Conservation (phyloP, 2,329 filamentous ascomycete genomes). For the Myriosclerotinia curreyana region DNA sequence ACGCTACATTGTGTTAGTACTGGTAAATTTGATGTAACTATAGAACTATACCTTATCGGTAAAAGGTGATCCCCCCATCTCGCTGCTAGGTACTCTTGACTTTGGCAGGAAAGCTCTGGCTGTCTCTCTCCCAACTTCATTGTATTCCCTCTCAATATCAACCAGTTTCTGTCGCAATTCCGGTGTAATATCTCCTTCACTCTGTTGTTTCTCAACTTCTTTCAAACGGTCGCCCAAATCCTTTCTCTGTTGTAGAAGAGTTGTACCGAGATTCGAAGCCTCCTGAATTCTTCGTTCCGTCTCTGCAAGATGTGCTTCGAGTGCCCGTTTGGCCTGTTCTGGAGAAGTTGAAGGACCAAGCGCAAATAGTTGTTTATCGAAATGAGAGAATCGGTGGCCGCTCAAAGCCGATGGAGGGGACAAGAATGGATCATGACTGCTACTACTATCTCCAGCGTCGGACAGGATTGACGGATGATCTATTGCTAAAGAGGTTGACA, state of each 20-base stretch:
- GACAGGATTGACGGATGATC: constrained; percentile 33
- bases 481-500: constrained; percentile 34
- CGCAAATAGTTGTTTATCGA: constrained; percentile 77
- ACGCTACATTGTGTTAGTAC: constrained; percentile 48
- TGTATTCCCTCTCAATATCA: constrained; percentile 91
- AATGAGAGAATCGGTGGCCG: constrained; percentile 77
- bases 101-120: constrained; percentile 85
- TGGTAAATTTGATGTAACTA: constrained; percentile 20
- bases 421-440: constrained; percentile 56
- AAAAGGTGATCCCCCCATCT: constrained; percentile 49
- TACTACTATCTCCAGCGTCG: constrained; percentile 26
- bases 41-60: constrained; percentile 45
- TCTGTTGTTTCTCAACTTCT: constrained; percentile 76
- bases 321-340: constrained; percentile 78
- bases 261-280: constrained; percentile 82
- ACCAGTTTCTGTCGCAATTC: constrained; percentile 79
- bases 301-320: constrained; percentile 89
- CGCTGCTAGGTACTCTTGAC: constrained; percentile 72
- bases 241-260: constrained; percentile 81
- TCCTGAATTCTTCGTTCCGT: constrained; percentile 90
- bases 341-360: constrained; percentile 76
- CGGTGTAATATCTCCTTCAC: constrained; percentile 73
- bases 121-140: constrained; percentile 86
- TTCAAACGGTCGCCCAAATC: constrained; percentile 77
- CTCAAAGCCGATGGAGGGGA: constrained; percentile 48